A percentile compares a stretch with the other conserved stretches of the same genome.
Conservation (phyloP, 805 yeast species). For the Wickerhamiella qilinensis region DNA sequence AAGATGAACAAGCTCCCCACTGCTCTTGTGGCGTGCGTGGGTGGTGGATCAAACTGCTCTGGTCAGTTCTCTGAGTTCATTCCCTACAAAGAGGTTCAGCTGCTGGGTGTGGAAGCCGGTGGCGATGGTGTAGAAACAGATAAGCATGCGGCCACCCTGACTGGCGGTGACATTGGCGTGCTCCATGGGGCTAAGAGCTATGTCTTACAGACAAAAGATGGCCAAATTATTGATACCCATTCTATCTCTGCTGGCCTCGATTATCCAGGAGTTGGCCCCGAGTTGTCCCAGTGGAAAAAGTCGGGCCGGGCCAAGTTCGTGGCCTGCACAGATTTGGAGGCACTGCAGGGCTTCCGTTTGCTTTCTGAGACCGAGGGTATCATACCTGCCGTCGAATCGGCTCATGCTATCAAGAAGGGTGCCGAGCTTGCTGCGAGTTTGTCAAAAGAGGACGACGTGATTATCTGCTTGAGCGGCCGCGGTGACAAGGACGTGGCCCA, state of each 20-base stretch:
- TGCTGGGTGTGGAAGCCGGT: conserved; percentile 96
- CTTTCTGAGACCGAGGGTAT: conserved; percentile 92
- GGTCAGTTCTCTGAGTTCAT: conserved; percentile 95
- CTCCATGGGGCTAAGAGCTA: conserved; percentile 95
- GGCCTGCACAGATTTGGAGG: conserved; percentile 93
- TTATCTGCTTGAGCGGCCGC: conserved; percentile 90
- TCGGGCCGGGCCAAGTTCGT: conserved; percentile 81
- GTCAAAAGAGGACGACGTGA: conserved; percentile 61
- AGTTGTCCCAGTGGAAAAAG: conserved; percentile 86
- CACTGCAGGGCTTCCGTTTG: conserved; percentile 74
- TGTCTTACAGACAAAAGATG: conserved; percentile 79
- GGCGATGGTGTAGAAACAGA: conserved; percentile 88
- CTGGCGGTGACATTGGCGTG: conserved; percentile 94
- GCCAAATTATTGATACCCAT: conserved; percentile 95
- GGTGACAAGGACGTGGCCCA: conserved; percentile 98
- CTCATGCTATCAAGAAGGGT: conserved; percentile 93
- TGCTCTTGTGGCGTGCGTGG: conserved; percentile 95
- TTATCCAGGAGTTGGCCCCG: conserved; percentile 99
- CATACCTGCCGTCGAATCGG: conserved; percentile 94
- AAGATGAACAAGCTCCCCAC: conserved; percentile 65
- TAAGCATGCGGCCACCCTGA: conserved; percentile 85
- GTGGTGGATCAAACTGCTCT: conserved; percentile 95
- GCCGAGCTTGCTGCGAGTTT: conserved; percentile 72
- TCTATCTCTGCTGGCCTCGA: conserved; percentile 97
- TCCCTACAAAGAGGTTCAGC: conserved; percentile 55